Conservation (phyloP, 2,329 filamentous ascomycete species). For the Trichoderma sp. region DNA sequence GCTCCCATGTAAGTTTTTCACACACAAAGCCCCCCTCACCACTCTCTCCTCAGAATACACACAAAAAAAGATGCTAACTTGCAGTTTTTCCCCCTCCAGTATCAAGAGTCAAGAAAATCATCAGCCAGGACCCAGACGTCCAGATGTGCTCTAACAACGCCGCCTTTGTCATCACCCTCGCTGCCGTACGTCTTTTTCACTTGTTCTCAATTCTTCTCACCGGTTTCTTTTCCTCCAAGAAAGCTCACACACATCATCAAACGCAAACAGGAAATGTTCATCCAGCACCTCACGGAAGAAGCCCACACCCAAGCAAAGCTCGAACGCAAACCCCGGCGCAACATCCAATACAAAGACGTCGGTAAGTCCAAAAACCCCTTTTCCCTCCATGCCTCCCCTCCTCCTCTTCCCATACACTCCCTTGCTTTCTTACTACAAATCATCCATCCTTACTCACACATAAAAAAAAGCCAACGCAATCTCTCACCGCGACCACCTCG, state of each 20-base stretch:
- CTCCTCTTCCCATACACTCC: not conserved
- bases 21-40: not conserved
- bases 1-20: slow-evolving; percentile 71
- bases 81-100: slow-evolving; percentile 55
- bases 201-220: not conserved
- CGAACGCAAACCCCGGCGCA: slow-evolving; percentile 87
- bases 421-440: too few relatives aligned
- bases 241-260: not conserved
- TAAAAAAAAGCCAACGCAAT: slow-evolving; percentile 71
- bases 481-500: slow-evolving; percentile 85
- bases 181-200: slow-evolving; percentile 65
- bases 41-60: not conserved
- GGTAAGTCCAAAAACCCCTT: slow-evolving; percentile 52
- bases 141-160: slow-evolving; percentile 88
- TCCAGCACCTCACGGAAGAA: slow-evolving; percentile 85
- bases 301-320: slow-evolving; percentile 86
- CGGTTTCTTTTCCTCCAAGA: not conserved
- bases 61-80: slow-evolving; percentile 14
- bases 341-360: slow-evolving; percentile 94
- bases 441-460: too few relatives aligned
- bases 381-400: not conserved
- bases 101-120: slow-evolving; percentile 93
- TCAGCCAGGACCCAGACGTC: slow-evolving; percentile 84
- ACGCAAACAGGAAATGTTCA: slow-evolving; percentile 77
- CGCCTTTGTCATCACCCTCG: slow-evolving; percentile 89